Conservation (phyloP, 805 yeast species). For the Yarrowia hollandica region DNA sequence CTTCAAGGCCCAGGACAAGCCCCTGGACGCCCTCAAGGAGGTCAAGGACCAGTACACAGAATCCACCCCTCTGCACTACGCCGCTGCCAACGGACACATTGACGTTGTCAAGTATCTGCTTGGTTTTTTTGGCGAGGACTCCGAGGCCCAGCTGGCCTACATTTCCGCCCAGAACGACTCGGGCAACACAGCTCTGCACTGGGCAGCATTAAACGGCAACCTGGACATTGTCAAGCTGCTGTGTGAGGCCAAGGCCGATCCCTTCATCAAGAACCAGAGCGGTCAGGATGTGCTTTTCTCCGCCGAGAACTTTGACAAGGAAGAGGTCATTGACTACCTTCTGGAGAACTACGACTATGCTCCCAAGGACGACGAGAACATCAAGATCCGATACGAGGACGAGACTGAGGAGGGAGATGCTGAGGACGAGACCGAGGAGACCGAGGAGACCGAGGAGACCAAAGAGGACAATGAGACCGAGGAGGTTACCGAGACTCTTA, state of each 20-base stretch:
- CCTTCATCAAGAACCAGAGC: conserved; percentile 68
- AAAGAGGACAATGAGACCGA: conserved; percentile 24
- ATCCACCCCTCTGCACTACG: conserved; percentile 88
- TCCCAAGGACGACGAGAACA: conserved; percentile 51
- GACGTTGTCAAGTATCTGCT: conserved; percentile 65
- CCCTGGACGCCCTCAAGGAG: conserved; percentile 45
- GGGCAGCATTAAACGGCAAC: conserved; percentile 94
- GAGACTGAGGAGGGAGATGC: conserved; percentile 30
- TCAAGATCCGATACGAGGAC: conserved; percentile 39
- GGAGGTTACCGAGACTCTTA: conserved; percentile 20
- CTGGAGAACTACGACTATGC: conserved; percentile 70
- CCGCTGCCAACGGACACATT: conserved; percentile 89
- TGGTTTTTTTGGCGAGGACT: conserved; percentile 30
- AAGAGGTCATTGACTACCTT: conserved; percentile 75
- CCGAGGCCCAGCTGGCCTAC: conserved; percentile 42
- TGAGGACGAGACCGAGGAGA: conserved; percentile 21
- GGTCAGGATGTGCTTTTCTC: conserved; percentile 85
- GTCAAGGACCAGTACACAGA: conserved; percentile 64
- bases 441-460: conserved; percentile 22
- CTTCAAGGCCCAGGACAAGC: conserved; percentile 47
- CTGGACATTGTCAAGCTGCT: conserved; percentile 65
- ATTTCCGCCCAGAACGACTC: conserved; percentile 63
- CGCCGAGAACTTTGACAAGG: conserved; percentile 77
- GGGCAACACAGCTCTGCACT: conserved; percentile 93
- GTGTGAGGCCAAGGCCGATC: conserved; percentile 80